Evolutionary conservation across 2,329 filamentous ascomycete genomes (phyloP).

Genomic region (Neonectria hederae): DNA sequence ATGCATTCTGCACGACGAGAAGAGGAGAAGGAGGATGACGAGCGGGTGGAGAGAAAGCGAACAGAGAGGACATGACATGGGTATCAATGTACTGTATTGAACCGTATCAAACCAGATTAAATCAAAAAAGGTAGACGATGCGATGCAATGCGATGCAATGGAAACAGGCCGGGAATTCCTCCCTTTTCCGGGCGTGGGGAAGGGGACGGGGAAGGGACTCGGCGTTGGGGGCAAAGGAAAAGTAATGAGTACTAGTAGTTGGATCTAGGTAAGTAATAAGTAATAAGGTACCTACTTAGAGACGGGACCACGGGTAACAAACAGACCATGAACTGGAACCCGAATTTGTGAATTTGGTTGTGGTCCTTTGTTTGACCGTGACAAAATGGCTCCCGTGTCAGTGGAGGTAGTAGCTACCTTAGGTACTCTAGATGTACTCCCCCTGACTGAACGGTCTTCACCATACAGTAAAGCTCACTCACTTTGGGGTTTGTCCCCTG

Average conservation of each 20-base stretch:
- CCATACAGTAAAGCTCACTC: background rate
- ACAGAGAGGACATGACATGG: background rate
- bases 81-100: background rate
- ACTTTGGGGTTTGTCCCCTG: background rate
- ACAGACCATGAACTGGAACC: background rate
- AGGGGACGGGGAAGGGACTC: background rate
- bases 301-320: too few relatives aligned
- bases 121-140: background rate
- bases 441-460: background rate
- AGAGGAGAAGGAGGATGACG: background rate
- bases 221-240: background rate
- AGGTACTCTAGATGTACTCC: background rate
- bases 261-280: too few relatives aligned
- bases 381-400: too few relatives aligned
- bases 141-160: background rate
- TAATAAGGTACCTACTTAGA: too few relatives aligned
- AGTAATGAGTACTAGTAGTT: too few relatives aligned
- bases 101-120: background rate
- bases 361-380: too few relatives aligned
- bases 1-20: background rate
- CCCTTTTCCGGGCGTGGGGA: background rate
- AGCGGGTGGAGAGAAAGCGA: constrained; percentile 17
- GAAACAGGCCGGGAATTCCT: constrained; percentile 10
- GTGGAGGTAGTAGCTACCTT: background rate
- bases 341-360: too few relatives aligned